Evolutionary conservation across 139 green algal genomes (phyloP).

Genomic region (Picochlorum sp.): DNA sequence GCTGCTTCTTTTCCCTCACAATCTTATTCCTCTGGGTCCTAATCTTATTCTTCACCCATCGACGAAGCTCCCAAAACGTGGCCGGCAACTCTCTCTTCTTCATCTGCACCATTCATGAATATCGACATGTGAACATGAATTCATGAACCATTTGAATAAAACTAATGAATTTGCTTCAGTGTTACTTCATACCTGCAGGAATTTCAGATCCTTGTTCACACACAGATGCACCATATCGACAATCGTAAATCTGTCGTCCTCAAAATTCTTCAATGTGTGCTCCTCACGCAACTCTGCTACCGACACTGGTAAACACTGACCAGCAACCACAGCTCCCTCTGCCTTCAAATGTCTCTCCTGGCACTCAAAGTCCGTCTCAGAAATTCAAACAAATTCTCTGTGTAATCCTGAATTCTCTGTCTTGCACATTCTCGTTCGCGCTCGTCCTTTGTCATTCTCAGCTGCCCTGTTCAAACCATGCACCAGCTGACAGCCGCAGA

Average conservation of each 20-base stretch:
- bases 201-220: background rate
- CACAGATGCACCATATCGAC: slow-evolving; percentile 16
- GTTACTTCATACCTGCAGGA: background rate
- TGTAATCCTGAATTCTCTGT: too few relatives aligned
- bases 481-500: background rate
- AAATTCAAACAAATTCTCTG: too few relatives aligned
- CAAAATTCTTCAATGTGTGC: background rate
- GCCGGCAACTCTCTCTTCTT: slow-evolving; percentile 11
- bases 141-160: too few relatives aligned
- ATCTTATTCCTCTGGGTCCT: slow-evolving; percentile 10
- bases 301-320: background rate
- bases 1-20: background rate
- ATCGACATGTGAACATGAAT: too few relatives aligned
- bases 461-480: background rate
- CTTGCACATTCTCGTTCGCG: too few relatives aligned
- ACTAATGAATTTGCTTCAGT: too few relatives aligned
- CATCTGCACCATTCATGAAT: slow-evolving; percentile 5
- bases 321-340: background rate
- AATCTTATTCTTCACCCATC: slow-evolving; percentile 5
- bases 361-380: too few relatives aligned
- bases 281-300: background rate
- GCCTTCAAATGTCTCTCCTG: background rate
- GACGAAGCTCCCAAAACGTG: slow-evolving; percentile 19
- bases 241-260: slow-evolving; percentile 1
- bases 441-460: too few relatives aligned